phyloP scores from a whole-genome alignment of 257 asterid genomes.

The Leptodermis oblonga region DNA sequence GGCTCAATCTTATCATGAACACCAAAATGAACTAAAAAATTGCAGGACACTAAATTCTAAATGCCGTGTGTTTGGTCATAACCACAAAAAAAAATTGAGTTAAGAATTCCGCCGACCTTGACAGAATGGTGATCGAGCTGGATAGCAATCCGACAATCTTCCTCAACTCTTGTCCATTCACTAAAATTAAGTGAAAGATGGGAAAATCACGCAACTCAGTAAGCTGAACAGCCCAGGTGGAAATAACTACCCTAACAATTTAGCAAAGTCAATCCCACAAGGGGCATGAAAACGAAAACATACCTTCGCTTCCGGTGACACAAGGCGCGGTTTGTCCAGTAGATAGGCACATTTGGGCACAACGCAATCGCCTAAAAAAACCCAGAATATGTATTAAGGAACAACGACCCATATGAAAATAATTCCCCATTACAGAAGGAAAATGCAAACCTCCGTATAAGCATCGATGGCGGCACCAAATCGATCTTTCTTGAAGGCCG shows the following conservation, averaged over 20 bases:
- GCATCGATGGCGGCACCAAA: slow-evolving; percentile 92
- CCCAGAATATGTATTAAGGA: neutral
- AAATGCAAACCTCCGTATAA: slow-evolving; percentile 64
- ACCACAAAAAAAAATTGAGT: neutral
- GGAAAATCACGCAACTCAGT: neutral
- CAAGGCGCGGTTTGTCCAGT: slow-evolving; percentile 94
- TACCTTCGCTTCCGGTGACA: slow-evolving; percentile 83
- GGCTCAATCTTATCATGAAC: neutral
- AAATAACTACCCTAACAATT: neutral
- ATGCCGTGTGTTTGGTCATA: neutral
- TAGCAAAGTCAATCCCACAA: neutral
- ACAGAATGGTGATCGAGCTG: slow-evolving; percentile 39
- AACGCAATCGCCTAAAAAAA: slow-evolving; percentile 64
- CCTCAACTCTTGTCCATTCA: slow-evolving; percentile 61
- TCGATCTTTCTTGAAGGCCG: slow-evolving; percentile 56
- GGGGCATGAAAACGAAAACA: slow-evolving; percentile 24
- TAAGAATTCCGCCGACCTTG: slow-evolving; percentile 22
- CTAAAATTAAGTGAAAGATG: slow-evolving; percentile 25
- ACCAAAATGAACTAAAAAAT: neutral
- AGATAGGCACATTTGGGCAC: slow-evolving; percentile 86
- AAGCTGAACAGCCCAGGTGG: neutral
- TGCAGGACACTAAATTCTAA: neutral
- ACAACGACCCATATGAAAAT: neutral
- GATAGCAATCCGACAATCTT: slow-evolving; percentile 38
- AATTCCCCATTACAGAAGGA: neutral